These are phyloP conservation scores for Thielaviopsis populi DNA, from an alignment of 2,329 filamentous ascomycete genomes.

Conservation along the genomic window DNA sequence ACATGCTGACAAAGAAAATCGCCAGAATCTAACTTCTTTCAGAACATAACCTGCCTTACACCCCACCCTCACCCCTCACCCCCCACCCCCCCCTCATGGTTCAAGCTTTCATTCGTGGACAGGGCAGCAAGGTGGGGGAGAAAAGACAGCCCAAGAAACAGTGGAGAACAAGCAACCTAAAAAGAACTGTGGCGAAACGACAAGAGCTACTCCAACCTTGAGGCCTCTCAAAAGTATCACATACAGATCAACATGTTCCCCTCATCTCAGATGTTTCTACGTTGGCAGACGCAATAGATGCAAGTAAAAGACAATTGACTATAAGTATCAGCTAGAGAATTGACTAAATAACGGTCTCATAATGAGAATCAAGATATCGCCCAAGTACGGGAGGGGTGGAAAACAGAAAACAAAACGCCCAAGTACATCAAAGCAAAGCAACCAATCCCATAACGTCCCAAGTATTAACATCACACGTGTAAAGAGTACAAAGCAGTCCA, in stretches of 20 bases:
- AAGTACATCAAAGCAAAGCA: neutral
- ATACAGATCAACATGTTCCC: no score
- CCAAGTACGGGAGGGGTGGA: neutral
- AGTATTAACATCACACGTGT: conserved; percentile 1
- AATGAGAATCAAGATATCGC: neutral
- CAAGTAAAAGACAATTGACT: neutral
- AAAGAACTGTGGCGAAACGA: no score
- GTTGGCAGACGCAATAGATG: neutral
- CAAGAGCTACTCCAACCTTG: neutral
- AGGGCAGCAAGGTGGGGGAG: neutral
- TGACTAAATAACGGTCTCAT: conserved; percentile 1
- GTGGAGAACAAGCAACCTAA: no score
- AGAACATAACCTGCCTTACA: neutral
- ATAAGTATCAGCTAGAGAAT: neutral
- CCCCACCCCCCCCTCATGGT: no score
- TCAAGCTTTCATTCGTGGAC: no score
- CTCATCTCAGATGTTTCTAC: neutral
- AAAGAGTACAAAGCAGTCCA: conserved; percentile 1
- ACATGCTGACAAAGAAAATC: no score
- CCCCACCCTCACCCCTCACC: no score
- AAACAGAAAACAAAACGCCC: conserved; percentile 4
- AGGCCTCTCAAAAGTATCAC: neutral
- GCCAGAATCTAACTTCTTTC: no score
- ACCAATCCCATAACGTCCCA: conserved; percentile 5
- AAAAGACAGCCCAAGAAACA: neutral